Base-by-base conservation (phyloP, 768 basidiomycete species). In the Pulveroboletus ravenelii region DNA sequence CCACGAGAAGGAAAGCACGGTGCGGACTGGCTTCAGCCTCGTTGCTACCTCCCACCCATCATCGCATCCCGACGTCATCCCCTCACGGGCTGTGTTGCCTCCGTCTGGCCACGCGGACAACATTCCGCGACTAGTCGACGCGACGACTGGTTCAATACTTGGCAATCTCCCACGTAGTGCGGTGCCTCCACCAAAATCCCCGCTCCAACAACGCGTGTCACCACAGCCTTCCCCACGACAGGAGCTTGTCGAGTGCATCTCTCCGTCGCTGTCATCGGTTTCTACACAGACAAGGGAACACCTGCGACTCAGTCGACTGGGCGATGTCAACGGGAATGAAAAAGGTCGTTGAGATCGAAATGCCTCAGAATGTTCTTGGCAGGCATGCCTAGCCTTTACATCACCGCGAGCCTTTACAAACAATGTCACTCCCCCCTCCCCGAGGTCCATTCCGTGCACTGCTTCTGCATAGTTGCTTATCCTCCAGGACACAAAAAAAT, bases 241-340 rank as follows among this genome's bases (percentile, higher is more conserved):
- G 34, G 62, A 62, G 25, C 57, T 50, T 32, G 55, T 58, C 15
- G 62, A 60, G 41, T 60, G 60, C 62, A 42, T 51, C 40, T 53
- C 64, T 43, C 61, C 63, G 41, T 50, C 62, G 15, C 46, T 55
- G 17, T 45, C 58, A 47, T 48, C 57, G 31, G 47, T 53, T 41
- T 57, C 65, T 35, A 17, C 49, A 10, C 60, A 60, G 60, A 51
- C 51, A 27, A 56, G 15, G 44, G 61, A 52, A 43, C 48, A 35
- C 30, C 18, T 29, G 39, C 58, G 45, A 38, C 50, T 48, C 48
- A 48, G 56, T 54, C 58, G 54, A 45, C 39, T 50, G 47, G 62
- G 50, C 57, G 52, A 65, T 63, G 61, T 55, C 50, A 51, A 48
- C 64, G 64, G 64, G 65, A 65, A 65, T 65, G 64, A 65, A 65